These are phyloP conservation scores for Neospermospora avenae DNA, from an alignment of 2,329 filamentous ascomycete genomes.

Conservation along the genomic window DNA sequence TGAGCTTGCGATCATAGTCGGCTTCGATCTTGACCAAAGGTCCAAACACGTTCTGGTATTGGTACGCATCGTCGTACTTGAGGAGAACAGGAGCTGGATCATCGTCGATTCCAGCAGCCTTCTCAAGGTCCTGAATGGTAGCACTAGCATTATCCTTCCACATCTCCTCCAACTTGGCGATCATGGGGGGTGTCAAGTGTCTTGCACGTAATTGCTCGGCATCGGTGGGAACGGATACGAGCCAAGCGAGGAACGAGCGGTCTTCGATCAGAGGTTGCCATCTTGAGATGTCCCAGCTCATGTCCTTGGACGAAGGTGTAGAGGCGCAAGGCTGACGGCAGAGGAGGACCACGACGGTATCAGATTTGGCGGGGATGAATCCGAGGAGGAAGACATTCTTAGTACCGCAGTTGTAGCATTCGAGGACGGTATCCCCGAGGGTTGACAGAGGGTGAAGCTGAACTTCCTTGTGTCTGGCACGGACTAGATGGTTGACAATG, in stretches of 20 bases:
- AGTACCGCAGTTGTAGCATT: conserved; percentile 99
- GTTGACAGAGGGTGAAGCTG: conserved; percentile 91
- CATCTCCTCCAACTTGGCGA: conserved; percentile 93
- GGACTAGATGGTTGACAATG: conserved; percentile 96
- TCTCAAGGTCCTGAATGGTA: conserved; percentile 88
- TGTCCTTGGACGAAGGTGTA: conserved; percentile 94
- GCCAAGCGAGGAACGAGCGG: conserved; percentile 90
- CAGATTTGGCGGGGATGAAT: conserved; percentile 97
- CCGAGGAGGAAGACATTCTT: conserved; percentile 98
- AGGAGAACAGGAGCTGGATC: conserved; percentile 90
- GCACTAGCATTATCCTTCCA: conserved; percentile 95
- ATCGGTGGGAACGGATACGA: conserved; percentile 84
- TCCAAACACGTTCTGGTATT: conserved; percentile 98
- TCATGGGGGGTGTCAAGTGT: conserved; percentile 89
- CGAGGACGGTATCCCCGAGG: conserved; percentile 90
- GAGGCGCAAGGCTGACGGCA: conserved; percentile 96
- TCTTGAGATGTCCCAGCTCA: conserved; percentile 98
- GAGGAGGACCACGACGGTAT: conserved; percentile 93
- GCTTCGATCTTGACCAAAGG: conserved; percentile 98
- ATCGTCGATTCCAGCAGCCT: conserved; percentile 86
- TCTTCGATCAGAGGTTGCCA: conserved; percentile 99
- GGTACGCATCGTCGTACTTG: conserved; percentile 94
- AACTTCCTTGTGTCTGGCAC: conserved; percentile 97
- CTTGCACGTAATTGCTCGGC: conserved; percentile 94
- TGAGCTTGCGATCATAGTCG: conserved; percentile 97